Percentiles rank a stretch among this genome's conserved stretches.
Conservation (phyloP, 768 basidiomycete genomes). For the Agaricus blazei region DNA sequence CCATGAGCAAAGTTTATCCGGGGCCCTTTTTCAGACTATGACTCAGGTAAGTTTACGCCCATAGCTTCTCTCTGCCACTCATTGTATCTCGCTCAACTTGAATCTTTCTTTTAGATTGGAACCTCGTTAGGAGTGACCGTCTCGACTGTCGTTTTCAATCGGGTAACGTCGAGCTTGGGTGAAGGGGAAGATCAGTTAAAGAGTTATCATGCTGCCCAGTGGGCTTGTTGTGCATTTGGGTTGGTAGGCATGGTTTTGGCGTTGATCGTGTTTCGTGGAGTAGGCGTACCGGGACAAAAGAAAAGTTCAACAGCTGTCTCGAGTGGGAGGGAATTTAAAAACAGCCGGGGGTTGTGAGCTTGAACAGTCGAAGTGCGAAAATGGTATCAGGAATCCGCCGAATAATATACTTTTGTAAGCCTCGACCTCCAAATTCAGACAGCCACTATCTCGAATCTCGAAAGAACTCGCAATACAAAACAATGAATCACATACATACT, state of each 20-base stretch:
- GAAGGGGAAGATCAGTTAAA: conserved; percentile 29
- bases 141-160: conserved; percentile 68
- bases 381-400: too few relatives aligned
- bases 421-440: too few relatives aligned
- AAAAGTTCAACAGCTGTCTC: not conserved
- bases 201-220: conserved; percentile 61
- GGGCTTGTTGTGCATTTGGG: conserved; percentile 60
- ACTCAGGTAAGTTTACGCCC: conserved; percentile 45
- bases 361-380: too few relatives aligned
- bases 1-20: conserved; percentile 72
- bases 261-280: conserved; percentile 22
- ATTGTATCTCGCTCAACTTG: not conserved
- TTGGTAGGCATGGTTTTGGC: conserved; percentile 40
- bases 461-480: too few relatives aligned
- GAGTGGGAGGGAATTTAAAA: too few relatives aligned
- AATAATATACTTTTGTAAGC: too few relatives aligned
- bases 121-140: conserved; percentile 66
- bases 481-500: too few relatives aligned
- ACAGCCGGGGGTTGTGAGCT: too few relatives aligned
- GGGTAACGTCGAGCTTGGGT: conserved; percentile 27
- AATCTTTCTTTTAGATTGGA: conserved; percentile 47
- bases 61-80: not conserved
- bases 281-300: conserved; percentile 23
- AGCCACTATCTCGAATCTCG: too few relatives aligned
- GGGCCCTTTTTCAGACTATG: conserved; percentile 79